Percentiles rank a stretch among this genome's conserved stretches.
These are phyloP conservation scores for Jacaranda copaia DNA, from an alignment of 257 asterid species.

Conservation along the genomic window DNA sequence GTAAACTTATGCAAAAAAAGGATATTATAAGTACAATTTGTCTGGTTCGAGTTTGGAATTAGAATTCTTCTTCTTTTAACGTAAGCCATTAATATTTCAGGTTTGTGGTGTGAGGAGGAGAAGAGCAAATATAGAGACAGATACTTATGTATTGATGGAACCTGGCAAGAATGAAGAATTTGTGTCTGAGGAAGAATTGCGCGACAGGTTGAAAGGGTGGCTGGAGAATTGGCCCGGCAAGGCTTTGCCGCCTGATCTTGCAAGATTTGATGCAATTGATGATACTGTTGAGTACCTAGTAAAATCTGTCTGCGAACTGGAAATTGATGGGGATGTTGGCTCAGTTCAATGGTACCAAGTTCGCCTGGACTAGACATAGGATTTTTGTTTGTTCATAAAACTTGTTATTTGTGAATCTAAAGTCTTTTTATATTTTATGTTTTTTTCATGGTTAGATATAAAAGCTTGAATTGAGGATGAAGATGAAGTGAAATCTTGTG, in stretches of 20 bases:
- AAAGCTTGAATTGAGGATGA: constrained; percentile 1
- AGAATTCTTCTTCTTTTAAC: no score
- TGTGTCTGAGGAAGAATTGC: constrained; percentile 72
- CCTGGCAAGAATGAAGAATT: constrained; percentile 80
- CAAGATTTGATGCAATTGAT: constrained; percentile 64
- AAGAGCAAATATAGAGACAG: constrained; percentile 64
- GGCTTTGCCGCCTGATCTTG: constrained; percentile 68
- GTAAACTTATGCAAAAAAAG: constrained; percentile 36
- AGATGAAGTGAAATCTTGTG: background rate
- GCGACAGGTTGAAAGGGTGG: constrained; percentile 61
- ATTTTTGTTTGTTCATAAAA: background rate
- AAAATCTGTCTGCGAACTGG: constrained; percentile 80
- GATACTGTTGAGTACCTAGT: constrained; percentile 76
- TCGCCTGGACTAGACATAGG: constrained; percentile 49
- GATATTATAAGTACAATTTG: no score
- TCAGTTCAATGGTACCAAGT: constrained; percentile 91
- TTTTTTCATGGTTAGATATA: background rate
- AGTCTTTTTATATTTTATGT: background rate
- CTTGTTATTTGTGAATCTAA: background rate
- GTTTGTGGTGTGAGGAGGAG: constrained; percentile 67
- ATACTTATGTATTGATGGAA: constrained; percentile 74
- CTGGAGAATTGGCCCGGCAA: constrained; percentile 73
- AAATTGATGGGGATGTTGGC: constrained; percentile 85
- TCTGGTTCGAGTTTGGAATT: no score
- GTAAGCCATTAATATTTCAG: constrained; percentile 32